These are phyloP conservation scores for Sorghum bicolor DNA, from an alignment of 176 grass and related monocot genomes.

Conservation along the genomic window Sorghum_bicolor_NCBIv3 NC_012876.2:60819501-60820000, in stretches of 20 bases:
- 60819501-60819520: neutral
- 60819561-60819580: neutral
- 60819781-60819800: too few species aligned
- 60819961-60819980: too few species aligned
- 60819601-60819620: neutral
- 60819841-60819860: too few species aligned
- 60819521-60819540: neutral
- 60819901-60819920: too few species aligned
- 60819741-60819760: neutral
- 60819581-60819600: neutral
- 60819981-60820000: too few species aligned
- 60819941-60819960: too few species aligned
- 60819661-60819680: neutral
- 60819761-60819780: neutral
- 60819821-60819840: too few species aligned
- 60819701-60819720: conserved; percentile 17
- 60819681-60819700: neutral
- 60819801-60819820: too few species aligned
- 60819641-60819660: neutral
- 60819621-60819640: neutral
- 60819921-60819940: too few species aligned
- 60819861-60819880: too few species aligned
- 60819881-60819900: too few species aligned
- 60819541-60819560: neutral
- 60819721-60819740: neutral